phyloP scores from a whole-genome alignment of 2,329 filamentous ascomycete genomes.

The Alternaria conjuncta region DNA sequence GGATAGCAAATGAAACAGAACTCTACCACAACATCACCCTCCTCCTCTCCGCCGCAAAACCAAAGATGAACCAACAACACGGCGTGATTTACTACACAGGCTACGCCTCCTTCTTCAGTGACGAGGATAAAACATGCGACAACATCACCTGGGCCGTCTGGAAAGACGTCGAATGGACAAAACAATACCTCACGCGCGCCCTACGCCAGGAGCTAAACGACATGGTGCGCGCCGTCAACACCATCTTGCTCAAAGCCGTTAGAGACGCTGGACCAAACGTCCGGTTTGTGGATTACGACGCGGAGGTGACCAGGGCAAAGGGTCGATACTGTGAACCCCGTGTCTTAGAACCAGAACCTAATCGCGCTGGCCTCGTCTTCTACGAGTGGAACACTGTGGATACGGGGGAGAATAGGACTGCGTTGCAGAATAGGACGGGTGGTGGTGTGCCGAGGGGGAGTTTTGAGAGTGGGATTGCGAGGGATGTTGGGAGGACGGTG shows the following conservation, averaged over 20 bases:
- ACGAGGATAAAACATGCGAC: too few relatives aligned
- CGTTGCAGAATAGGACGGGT: slow-evolving; percentile 19
- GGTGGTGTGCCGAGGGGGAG: slow-evolving; percentile 16
- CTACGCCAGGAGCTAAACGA: slow-evolving; percentile 34
- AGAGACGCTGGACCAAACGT: neutral
- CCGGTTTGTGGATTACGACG: neutral
- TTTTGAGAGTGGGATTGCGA: slow-evolving; percentile 36
- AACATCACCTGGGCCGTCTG: slow-evolving; percentile 42
- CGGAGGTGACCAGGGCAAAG: neutral
- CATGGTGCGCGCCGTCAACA: slow-evolving; percentile 34
- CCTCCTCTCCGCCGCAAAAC: slow-evolving; percentile 27
- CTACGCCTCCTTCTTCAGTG: slow-evolving; percentile 42
- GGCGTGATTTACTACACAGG: slow-evolving; percentile 40
- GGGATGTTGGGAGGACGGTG: slow-evolving; percentile 31
- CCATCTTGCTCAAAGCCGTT: slow-evolving; percentile 22
- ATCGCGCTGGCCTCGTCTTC: slow-evolving; percentile 33
- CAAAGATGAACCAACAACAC: slow-evolving; percentile 27
- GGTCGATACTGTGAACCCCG: neutral
- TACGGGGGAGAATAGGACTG: slow-evolving; percentile 26
- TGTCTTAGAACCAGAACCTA: slow-evolving; percentile 15
- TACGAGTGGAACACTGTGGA: slow-evolving; percentile 44
- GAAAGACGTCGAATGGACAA: slow-evolving; percentile 25
- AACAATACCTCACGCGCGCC: slow-evolving; percentile 35
- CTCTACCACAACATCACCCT: slow-evolving; percentile 28
- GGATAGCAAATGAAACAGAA: slow-evolving; percentile 22